Percentiles rank a stretch among this genome's conserved stretches.
These are phyloP conservation scores for Botryotinia convoluta DNA, from an alignment of 2,329 filamentous ascomycete genomes.

Conservation along the genomic window DNA sequence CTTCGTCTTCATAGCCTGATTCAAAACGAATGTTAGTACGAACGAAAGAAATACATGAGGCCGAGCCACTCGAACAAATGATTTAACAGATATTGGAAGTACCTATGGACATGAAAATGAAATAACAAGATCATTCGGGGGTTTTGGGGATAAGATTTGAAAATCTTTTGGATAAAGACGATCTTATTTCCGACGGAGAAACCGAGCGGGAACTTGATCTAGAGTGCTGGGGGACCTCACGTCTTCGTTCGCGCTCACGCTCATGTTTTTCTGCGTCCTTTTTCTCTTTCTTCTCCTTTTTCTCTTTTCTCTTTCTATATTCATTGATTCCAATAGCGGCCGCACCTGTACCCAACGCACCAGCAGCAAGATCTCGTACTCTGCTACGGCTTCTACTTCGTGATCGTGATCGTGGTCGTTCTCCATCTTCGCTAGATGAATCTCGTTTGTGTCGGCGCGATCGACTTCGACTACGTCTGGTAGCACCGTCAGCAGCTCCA, in stretches of 20 bases:
- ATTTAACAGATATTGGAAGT: slow-evolving; percentile 18
- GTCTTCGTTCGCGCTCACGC: slow-evolving; percentile 38
- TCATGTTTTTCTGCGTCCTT: slow-evolving; percentile 27
- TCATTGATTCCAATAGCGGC: slow-evolving; percentile 63
- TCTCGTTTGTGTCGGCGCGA: slow-evolving; percentile 26
- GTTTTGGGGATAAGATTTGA: slow-evolving; percentile 36
- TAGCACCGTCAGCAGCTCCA: slow-evolving; percentile 32
- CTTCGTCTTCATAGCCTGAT: slow-evolving; percentile 38
- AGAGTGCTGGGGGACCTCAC: slow-evolving; percentile 38
- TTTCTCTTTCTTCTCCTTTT: slow-evolving; percentile 40
- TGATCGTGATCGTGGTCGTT: slow-evolving; percentile 27
- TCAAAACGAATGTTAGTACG: slow-evolving; percentile 23
- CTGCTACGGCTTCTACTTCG: slow-evolving; percentile 45
- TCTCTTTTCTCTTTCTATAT: slow-evolving; percentile 49
- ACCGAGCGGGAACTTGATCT: slow-evolving; percentile 35
- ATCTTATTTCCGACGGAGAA: slow-evolving; percentile 36
- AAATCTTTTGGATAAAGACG: slow-evolving; percentile 33
- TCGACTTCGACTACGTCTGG: slow-evolving; percentile 30
- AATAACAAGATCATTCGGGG: slow-evolving; percentile 6
- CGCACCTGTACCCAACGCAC: slow-evolving; percentile 55
- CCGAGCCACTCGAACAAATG: slow-evolving; percentile 21
- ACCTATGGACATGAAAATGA: slow-evolving; percentile 9
- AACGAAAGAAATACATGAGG: slow-evolving; percentile 28
- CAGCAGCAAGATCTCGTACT: slow-evolving; percentile 54
- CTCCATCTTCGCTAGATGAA: slow-evolving; percentile 31